Evolutionary conservation across 2,329 filamentous ascomycete genomes (phyloP), one percentile per base, ranked within the genome.

Genomic region (Claviceps sorghi): DNA sequence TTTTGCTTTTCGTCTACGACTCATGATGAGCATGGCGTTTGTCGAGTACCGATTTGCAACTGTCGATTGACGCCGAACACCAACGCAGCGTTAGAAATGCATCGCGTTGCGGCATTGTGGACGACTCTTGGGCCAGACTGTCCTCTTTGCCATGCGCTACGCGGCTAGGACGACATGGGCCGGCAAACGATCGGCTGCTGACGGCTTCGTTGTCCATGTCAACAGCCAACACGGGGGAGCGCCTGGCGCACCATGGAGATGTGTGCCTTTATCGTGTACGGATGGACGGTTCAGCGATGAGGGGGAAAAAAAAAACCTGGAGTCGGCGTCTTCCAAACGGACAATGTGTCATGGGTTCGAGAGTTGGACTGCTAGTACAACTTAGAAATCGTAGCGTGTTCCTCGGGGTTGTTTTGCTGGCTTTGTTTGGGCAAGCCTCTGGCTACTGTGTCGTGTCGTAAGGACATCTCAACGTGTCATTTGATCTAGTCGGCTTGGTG

Each of bases 11-110:
- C 15, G n/a, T 38, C 29, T 38, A 36, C 3, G 46, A 10, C 26
- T 26, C 3, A 26, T n/a, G 32, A 36, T 46, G 44, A 54, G 41
- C 43, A 50, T 51, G 38, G 54, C 34, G 42, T 26, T 26, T 26
- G 3, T 26, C 26, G 26, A 5, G n/a, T n/a, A n/a, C n/a, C n/a
- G n/a, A n/a, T n/a, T n/a, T n/a, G n/a, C n/a, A n/a, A n/a, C 53
- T 11, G 48, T 52, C 22, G 40, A n/a, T 52, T 36, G 26, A 47
- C 34, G 26, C 36, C 45, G 50, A 51, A 8, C 10, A 43, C 40
- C n/a, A 41, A 11, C 4, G 19, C n/a, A 45, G 21, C 30, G 26
- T 26, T n/a, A 50, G 29, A 13, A 43, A 26, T 32, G 5, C 17
- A 29, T 10, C 15, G 34, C 22, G 29, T 32, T 19, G 30, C 29